Evolutionary conservation across 768 basidiomycete species (phyloP).

Genomic region (Suillus subalutaceus): DNA sequence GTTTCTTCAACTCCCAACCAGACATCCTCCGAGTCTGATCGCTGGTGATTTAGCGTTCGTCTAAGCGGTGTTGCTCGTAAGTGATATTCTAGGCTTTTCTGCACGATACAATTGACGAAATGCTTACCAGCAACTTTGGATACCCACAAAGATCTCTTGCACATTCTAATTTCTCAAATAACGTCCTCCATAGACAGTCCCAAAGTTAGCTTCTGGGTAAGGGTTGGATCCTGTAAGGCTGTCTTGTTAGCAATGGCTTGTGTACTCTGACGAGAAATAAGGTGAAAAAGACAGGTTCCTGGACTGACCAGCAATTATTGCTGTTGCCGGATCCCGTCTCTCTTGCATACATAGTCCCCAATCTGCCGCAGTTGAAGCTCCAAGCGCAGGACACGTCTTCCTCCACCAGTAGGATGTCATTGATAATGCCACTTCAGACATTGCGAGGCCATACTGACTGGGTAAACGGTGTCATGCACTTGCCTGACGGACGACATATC

Average conservation of each 20-base stretch:
- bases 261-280: background rate
- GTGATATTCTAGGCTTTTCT: background rate
- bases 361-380: no score
- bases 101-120: no score
- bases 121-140: background rate
- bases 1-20: background rate
- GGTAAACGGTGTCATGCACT: background rate
- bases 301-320: background rate
- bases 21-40: background rate
- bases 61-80: background rate
- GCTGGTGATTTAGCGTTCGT: background rate
- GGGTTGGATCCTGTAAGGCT: background rate
- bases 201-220: background rate
- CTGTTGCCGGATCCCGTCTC: background rate
- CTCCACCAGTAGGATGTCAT: background rate
- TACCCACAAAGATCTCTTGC: background rate
- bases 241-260: background rate
- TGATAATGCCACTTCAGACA: rapidly evolving
- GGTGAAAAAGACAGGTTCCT: no score
- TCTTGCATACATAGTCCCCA: background rate
- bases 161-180: background rate
- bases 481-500: background rate
- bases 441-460: background rate
- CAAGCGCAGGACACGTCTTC: background rate
- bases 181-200: background rate